These are phyloP conservation scores for Linnemannia zychae DNA, from an alignment of 192 early-diverging fungal species.

Conservation along the genomic window DNA sequence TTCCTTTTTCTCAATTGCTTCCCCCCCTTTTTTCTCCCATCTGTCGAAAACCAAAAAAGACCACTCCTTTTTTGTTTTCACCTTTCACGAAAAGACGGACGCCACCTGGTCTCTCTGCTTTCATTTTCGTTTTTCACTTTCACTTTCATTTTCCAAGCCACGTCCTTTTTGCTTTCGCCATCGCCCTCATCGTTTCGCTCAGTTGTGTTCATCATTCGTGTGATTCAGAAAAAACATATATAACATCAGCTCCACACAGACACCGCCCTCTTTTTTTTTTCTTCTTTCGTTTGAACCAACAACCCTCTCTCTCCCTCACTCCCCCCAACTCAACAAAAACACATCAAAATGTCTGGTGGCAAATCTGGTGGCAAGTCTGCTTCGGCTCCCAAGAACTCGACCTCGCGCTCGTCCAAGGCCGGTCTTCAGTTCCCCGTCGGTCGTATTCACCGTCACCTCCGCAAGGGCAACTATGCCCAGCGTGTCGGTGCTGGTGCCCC, in stretches of 20 bases:
- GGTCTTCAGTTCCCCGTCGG: conserved; percentile 98
- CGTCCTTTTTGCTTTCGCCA: background rate
- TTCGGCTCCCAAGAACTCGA: conserved; percentile 71
- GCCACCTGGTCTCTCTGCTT: background rate
- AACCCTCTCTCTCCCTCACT: conserved; percentile 10
- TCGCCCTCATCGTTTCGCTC: background rate
- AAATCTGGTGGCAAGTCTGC: conserved; percentile 83
- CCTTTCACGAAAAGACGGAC: background rate
- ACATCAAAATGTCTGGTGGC: conserved; percentile 69
- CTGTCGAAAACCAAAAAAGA: background rate
- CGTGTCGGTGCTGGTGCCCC: conserved; percentile 94
- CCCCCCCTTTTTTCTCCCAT: background rate
- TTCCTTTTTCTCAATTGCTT: background rate
- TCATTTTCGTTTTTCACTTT: background rate
- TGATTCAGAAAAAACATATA: background rate
- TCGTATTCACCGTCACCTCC: conserved; percentile 95
- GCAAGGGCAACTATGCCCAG: conserved; percentile 95
- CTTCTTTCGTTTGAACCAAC: conserved; percentile 18
- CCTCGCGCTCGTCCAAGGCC: conserved; percentile 85
- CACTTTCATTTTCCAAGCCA: background rate
- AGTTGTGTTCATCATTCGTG: background rate
- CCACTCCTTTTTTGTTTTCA: background rate
- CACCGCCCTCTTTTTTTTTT: conserved; percentile 24
- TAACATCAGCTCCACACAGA: background rate
- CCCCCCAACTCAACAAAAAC: conserved; percentile 13